These are phyloP conservation scores for Leptomonas pyrrhocoris DNA, from an alignment of 208 protist species.

Conservation along the genomic window DNA sequence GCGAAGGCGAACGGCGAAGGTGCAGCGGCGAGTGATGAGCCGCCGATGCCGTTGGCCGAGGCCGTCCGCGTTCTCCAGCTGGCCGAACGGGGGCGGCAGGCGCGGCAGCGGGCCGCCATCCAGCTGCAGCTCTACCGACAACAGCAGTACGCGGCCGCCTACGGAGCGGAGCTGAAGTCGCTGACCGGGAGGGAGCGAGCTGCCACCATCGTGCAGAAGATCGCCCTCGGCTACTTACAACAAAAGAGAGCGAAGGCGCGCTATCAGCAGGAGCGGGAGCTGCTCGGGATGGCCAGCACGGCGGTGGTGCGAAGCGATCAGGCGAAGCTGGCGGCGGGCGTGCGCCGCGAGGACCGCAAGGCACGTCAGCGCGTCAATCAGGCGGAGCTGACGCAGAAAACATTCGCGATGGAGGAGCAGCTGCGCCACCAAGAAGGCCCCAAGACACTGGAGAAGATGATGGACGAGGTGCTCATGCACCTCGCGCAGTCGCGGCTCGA, in stretches of 20 bases:
- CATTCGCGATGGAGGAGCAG: constrained; percentile 71
- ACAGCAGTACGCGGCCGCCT: constrained; percentile 70
- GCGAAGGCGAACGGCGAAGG: neutral
- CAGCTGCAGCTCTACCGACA: constrained; percentile 86
- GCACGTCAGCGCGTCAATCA: constrained; percentile 89
- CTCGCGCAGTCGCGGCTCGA: constrained; percentile 91
- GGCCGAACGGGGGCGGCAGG: constrained; percentile 95
- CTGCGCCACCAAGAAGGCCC: constrained; percentile 91
- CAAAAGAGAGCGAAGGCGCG: constrained; percentile 71
- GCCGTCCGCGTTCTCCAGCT: constrained; percentile 92
- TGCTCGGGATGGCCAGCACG: constrained; percentile 84
- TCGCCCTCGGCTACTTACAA: constrained; percentile 85
- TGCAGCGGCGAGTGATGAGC: neutral
- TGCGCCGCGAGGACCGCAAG: constrained; percentile 71
- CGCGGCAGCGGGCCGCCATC: constrained; percentile 92
- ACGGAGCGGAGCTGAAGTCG: constrained; percentile 66
- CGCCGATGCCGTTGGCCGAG: constrained; percentile 75
- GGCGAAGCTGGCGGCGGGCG: constrained; percentile 35
- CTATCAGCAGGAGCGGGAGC: constrained; percentile 83
- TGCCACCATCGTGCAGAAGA: constrained; percentile 89
- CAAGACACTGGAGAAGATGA: constrained; percentile 94
- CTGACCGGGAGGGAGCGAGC: constrained; percentile 83
- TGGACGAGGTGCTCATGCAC: constrained; percentile 91
- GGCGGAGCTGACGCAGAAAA: constrained; percentile 81
- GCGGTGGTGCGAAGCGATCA: constrained; percentile 39